Base-by-base conservation (phyloP, 2,329 filamentous ascomycete species). In the Canariomyces notabilis region DNA sequence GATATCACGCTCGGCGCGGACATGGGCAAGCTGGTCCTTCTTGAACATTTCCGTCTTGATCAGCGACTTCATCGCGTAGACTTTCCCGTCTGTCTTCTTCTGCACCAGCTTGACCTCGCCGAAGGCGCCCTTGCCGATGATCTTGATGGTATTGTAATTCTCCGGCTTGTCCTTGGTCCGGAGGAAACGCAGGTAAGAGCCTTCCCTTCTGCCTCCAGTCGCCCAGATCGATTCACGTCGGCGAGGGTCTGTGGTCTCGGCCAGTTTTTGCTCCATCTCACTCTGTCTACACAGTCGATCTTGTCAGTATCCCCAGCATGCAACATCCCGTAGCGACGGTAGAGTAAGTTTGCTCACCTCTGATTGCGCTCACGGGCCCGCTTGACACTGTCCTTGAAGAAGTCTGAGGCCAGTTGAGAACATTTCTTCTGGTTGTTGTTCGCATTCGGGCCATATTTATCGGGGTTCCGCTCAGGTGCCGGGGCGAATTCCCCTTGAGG, bases 21-120 rank as follows among this genome's bases (percentile, higher is more conserved):
- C 93, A 70, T 98, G 93, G 15, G 93, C 93, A 51, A 98, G 74
- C 67, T 98, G 93, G 64, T 98, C 93, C 70, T 95, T 96, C 73
- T 95, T 96, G 74, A 96, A 96, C 93, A 98, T 98, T 69, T 98
- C 93, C 39, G 89, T 89, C 76, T 98, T 98, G 68, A 98, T 89
- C 57, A 98, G 76, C 37, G 91, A 97, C 74, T 98, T 98, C 75
- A 98, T 85, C 50, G 93, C 93, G 61, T 97, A 98, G 54, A 98
- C 90, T 70, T 95, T 95, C 68, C 88, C 89, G 61, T 97, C 93
- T 43, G 87, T 83, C 76, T 90, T 95, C 72, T 95, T 88, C 72
- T 95, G 90, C 48, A 98, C 93, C 52, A 98, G 77, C 71, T 95
- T 95, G 60, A 98, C 93, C 69, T 98, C 93, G 65, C 93, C 93